Conservation (phyloP, 2,329 filamentous ascomycete genomes). For the Mycosphaerella sp. region DNA sequence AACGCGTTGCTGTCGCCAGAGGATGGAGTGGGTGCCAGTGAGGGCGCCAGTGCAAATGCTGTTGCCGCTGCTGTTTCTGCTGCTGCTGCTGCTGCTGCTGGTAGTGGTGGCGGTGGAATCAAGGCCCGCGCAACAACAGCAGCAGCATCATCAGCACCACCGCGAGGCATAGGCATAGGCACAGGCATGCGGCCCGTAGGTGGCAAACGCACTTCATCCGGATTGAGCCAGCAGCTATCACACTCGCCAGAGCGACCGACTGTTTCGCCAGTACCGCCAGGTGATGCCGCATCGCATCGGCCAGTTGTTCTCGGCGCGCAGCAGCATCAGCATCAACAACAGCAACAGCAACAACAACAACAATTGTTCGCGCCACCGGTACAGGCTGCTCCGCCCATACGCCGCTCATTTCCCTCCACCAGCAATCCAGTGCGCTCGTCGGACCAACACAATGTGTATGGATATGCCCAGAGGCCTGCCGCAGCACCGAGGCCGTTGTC, state of each 20-base stretch:
- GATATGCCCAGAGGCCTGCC: constrained; percentile 19
- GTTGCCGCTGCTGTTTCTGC: neutral
- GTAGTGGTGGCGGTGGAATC: neutral
- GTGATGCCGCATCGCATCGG: neutral
- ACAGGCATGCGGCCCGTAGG: constrained; percentile 15
- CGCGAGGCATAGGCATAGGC: neutral
- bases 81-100: neutral
- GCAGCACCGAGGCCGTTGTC: constrained; percentile 37
- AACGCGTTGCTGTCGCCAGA: constrained; percentile 45
- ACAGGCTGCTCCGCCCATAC: constrained; percentile 16
- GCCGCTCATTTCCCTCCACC: constrained; percentile 23
- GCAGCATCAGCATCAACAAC: neutral
- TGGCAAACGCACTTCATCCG: constrained; percentile 36
- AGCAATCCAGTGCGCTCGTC: constrained; percentile 19
- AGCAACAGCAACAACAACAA: constrained; percentile 8
- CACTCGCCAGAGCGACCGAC: constrained; percentile 31
- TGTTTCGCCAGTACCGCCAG: constrained; percentile 11
- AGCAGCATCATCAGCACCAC: constrained; percentile 26
- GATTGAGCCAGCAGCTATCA: constrained; percentile 39
- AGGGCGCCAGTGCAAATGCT: neutral
- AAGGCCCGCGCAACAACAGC: constrained; percentile 24
- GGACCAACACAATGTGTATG: constrained; percentile 11
- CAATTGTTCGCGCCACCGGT: constrained; percentile 9
- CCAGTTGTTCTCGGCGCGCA: constrained; percentile 2
- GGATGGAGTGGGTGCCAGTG: constrained; percentile 32